Evolutionary conservation across 371 early-diverging fungal species (phyloP).

Genomic region (Funneliformis caledonium): DNA sequence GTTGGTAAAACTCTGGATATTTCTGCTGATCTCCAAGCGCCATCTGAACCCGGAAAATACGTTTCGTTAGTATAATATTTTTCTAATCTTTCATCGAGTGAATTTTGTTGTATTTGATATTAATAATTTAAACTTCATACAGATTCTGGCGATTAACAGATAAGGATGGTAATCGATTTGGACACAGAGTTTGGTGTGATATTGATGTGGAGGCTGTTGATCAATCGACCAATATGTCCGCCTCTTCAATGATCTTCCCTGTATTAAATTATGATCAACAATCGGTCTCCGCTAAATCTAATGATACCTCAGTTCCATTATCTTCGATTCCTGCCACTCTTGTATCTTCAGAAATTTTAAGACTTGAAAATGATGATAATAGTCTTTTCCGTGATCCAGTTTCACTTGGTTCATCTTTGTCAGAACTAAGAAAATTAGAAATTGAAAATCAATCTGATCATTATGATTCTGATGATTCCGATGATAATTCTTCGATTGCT

Average conservation of each 20-base stretch:
- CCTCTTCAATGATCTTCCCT: conserved; percentile 50
- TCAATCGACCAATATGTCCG: conserved; percentile 43
- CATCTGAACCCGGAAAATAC: conserved; percentile 62
- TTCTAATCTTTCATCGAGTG: not conserved
- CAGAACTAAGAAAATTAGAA: too few relatives aligned
- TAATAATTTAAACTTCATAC: not conserved
- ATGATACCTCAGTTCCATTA: not conserved
- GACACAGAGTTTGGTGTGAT: conserved; percentile 69
- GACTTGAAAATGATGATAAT: not conserved
- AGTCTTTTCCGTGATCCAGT: not conserved
- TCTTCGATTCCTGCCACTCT: not conserved
- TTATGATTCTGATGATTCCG: conserved; percentile 20
- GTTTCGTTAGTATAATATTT: conserved; percentile 45
- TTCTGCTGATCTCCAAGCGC: conserved; percentile 69
- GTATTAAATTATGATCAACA: conserved; percentile 40
- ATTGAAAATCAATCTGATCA: not conserved
- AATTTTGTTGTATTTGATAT: not conserved
- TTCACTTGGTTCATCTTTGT: not conserved
- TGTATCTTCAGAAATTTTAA: not conserved
- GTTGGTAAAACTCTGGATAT: conserved; percentile 61
- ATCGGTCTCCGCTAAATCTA: not conserved
- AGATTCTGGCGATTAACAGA: conserved; percentile 66
- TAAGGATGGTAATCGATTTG: conserved; percentile 66
- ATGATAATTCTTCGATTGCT: not conserved
- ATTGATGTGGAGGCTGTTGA: conserved; percentile 55